These are phyloP conservation scores for Neospora caninum DNA, from an alignment of 169 alveolate species.

Conservation along the genomic window DNA sequence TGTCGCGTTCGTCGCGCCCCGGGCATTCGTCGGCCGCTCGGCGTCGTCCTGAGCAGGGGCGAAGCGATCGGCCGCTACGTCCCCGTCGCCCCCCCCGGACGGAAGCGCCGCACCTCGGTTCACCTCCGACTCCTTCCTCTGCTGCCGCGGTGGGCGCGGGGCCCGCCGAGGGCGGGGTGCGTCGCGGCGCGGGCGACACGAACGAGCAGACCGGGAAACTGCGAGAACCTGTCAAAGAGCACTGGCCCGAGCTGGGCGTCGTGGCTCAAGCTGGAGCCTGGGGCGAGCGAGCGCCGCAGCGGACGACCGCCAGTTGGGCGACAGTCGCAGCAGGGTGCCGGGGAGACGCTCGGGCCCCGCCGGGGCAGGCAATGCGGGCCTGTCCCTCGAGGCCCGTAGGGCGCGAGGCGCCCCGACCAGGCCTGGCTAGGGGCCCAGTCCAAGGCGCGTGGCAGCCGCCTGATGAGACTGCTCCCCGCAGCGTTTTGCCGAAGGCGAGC, in stretches of 20 bases:
- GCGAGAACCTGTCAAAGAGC: neutral
- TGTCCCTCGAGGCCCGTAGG: no score
- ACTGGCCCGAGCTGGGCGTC: neutral
- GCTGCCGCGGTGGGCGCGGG: neutral
- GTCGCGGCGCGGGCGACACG: neutral
- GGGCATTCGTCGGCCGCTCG: neutral
- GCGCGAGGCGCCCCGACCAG: no score
- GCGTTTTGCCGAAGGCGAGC: no score
- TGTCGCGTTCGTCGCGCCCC: no score
- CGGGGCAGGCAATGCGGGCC: neutral
- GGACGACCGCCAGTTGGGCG: neutral
- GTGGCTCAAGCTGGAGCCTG: neutral
- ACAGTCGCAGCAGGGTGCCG: neutral
- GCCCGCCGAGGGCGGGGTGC: neutral
- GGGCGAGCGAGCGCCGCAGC: neutral
- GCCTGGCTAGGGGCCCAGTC: no score
- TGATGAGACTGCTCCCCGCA: no score
- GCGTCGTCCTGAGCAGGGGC: neutral
- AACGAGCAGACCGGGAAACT: no score
- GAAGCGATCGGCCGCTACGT: neutral
- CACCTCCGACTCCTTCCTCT: neutral
- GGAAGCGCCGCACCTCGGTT: neutral
- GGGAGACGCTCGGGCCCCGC: neutral
- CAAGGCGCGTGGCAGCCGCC: no score
- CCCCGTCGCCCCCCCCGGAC: neutral